Evolutionary conservation across 176 grass and related monocot genomes (phyloP), one percentile per base, ranked within the genome.

Genomic region (Oryza punctata): DNA sequence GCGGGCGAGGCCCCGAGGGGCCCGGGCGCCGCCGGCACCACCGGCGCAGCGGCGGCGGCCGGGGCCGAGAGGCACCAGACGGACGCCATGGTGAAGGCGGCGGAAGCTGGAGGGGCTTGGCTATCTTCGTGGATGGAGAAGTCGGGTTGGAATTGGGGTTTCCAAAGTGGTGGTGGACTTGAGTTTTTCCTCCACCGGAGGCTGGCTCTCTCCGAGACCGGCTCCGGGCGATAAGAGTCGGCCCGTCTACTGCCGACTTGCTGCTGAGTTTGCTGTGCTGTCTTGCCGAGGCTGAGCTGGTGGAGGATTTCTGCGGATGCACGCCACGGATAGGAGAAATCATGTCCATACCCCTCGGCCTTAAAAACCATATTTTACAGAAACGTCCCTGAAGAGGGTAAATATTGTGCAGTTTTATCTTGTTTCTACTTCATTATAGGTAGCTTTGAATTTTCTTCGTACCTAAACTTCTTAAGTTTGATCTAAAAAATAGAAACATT

Each of bases 31-130:
- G 57, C 29, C 77, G 85, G 78, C 40, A 14, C 11, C 3, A 70
- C 63, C 74, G 73, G 84, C 69, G 86, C 74, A 63, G 65, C 19
- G 16, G 12, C 47, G 64, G 32, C 40, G 13, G 47, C 49, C 32
- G 81, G 64, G 28, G 80, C 82, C 25, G 75, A 87, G 65, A 87
- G 87, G 84, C 84, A 91, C 84, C 89, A 87, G 19, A 78, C 23
- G 65, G 84, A 89, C 77, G 87, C 89, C 92, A 94, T 94, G 70
- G 38, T 3, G 45, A 19, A 61, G 57, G n/a, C 57, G 21, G 57
- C 2, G 57, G 59, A 45, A 46, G 43, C 70, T 32, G 44, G 19
- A 6, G 19, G 16, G 63, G 29, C 29, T 3, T 32, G 60, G 65
- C 67, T 71, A 8, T 28, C 27, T 67, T 60, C 13, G 3, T 21